Conservation (phyloP, 2,329 filamentous ascomycete genomes). For the Ophiostoma ulmi region DNA sequence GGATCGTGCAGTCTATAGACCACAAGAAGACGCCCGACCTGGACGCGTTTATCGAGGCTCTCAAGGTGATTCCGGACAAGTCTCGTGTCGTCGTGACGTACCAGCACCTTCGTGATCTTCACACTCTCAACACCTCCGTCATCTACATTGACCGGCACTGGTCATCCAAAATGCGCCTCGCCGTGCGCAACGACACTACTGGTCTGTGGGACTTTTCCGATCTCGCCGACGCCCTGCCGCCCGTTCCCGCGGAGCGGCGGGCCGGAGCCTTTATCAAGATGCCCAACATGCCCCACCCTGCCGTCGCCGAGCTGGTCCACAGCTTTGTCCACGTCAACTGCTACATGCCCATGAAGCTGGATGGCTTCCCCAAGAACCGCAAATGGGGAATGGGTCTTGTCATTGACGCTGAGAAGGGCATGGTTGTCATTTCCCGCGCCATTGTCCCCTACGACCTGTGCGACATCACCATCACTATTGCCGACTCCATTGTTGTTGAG, state of each 20-base stretch:
- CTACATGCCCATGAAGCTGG: constrained; percentile 90
- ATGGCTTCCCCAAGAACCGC: constrained; percentile 92
- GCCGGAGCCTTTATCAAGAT: constrained; percentile 90
- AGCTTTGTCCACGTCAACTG: constrained; percentile 93
- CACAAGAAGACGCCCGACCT: constrained; percentile 87
- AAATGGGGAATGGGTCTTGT: constrained; percentile 95
- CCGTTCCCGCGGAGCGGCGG: constrained; percentile 63
- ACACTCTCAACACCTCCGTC: constrained; percentile 89
- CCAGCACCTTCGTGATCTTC: constrained; percentile 89
- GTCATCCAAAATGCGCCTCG: constrained; percentile 90
- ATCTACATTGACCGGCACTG: constrained; percentile 92
- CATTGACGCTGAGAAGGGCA: constrained; percentile 92
- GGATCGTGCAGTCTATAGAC: constrained; percentile 88
- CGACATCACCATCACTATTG: constrained; percentile 92
- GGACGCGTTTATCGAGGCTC: constrained; percentile 82
- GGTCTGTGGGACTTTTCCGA: constrained; percentile 94
- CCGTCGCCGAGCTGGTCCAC: constrained; percentile 86
- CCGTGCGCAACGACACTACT: constrained; percentile 80
- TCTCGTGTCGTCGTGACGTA: constrained; percentile 89
- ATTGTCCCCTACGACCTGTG: constrained; percentile 95
- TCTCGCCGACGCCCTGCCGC: constrained; percentile 73
- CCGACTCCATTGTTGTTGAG: constrained; percentile 90
- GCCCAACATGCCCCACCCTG: constrained; percentile 79
- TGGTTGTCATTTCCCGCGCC: constrained; percentile 89
- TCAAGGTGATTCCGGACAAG: constrained; percentile 76